Conservation (phyloP, 768 basidiomycete genomes). For the Suillus ampliporus region DNA sequence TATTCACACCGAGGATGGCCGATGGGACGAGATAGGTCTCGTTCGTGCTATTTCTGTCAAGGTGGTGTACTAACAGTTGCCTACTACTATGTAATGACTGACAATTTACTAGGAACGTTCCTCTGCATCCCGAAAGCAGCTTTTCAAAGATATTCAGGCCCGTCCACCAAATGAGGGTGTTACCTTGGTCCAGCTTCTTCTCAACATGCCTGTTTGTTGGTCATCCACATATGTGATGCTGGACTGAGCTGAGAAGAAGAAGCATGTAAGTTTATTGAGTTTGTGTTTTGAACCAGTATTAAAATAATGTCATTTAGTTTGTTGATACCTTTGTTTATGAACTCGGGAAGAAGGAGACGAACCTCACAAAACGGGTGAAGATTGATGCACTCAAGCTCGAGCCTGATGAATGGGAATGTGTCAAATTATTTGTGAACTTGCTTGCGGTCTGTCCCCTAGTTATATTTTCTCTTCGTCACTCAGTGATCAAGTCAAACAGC, state of each 20-base stretch:
- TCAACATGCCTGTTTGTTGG: conserved; percentile 39
- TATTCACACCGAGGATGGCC: background rate
- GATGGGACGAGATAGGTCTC: conserved; percentile 31
- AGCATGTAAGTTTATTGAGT: conserved; percentile 15
- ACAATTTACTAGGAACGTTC: no score
- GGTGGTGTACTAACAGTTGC: conserved; percentile 32
- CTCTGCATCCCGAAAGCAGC: no score
- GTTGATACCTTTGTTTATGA: conserved; percentile 31
- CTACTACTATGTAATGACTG: no score
- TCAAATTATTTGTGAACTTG: conserved; percentile 24
- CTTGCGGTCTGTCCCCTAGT: conserved; percentile 22
- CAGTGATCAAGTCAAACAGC: conserved; percentile 19
- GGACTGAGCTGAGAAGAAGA: conserved; percentile 23
- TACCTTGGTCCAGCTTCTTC: conserved; percentile 44
- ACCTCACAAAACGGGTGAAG: conserved; percentile 20
- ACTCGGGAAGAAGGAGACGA: conserved; percentile 23
- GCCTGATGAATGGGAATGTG: conserved; percentile 29
- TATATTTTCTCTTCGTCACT: background rate
- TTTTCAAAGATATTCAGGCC: no score
- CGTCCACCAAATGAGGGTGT: background rate
- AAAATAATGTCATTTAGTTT: conserved; percentile 13
- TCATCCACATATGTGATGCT: conserved; percentile 33
- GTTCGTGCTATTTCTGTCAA: conserved; percentile 29
- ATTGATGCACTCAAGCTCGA: conserved; percentile 17
- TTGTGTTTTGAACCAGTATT: background rate